Evolutionary conservation across 2,329 filamentous ascomycete genomes (phyloP), one percentile per base, ranked within the genome.

Genomic region (Aspergillus sp.): DNA sequence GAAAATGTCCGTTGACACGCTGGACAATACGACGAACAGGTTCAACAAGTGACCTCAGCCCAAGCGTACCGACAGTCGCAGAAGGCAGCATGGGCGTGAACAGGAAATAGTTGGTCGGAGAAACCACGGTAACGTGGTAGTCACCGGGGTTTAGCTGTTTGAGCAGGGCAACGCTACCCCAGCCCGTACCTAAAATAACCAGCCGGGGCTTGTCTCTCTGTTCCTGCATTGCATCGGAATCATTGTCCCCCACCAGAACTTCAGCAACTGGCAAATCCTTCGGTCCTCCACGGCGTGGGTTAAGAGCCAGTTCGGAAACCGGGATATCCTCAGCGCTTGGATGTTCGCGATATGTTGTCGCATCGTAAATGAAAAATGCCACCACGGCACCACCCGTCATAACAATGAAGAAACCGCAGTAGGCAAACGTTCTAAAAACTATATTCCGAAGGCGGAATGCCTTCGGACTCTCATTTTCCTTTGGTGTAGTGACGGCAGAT

Each of bases 41-140:
- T 75, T 99, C 95, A 41, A 97, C 91, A 58, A 99, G 80, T 50
- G 92, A 96, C 63, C 93, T 84, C 68, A 98, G 80, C 70, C 96
- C 93, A 33, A 99, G 80, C 0, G 95, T 99, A 12, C 96, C 96
- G 5, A 99, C 95, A 0, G 96, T 99, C 7, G 95, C 96, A 34
- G 92, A 96, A 2, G 95, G 95, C 44, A 99, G 82, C 93, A 99
- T 98, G 0, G 95, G 95, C 2, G 95, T 99, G 75, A 99, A 99
- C 33, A 99, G 79, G 77, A 99, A 99, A 78, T 98, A 96, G 69
- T 98, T 98, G 37, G 89, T 89, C 0, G 95, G 93, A 12, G 92
- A 96, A 44, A 99, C 89, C 40, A 99, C 89, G 4, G 93, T 98
- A 65, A 99, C 88, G 74, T 99, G 93, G 72, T 97, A 99, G 67